Base-by-base conservation (phyloP, 495 filamentous ascomycete genomes). In the Trichoderma erinaceum region DNA sequence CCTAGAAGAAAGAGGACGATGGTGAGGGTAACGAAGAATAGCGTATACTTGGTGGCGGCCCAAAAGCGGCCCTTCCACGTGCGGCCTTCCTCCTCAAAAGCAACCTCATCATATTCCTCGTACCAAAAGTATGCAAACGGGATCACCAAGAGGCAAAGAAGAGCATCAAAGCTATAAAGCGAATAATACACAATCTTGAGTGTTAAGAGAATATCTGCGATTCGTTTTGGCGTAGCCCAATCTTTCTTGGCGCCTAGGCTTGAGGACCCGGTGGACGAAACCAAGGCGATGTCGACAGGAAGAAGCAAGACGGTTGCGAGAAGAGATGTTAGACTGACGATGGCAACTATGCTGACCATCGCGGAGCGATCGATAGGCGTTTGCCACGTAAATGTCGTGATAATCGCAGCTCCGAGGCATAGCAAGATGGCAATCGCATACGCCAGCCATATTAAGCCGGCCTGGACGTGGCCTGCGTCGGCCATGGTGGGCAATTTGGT, bases 91-190 rank as follows among this genome's bases (percentile, higher is more conserved):
- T 90, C 84, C 68, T 96, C 90, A 25, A 85, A 80, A 41, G 91
- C 90, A 65, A 91, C 89, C 79, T 96, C 89, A 72, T 94, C 91
- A 72, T 96, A 95, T 77, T 98, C 96, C 78, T 99, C 95, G 70
- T 96, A 96, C 87, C 88, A 97, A 78, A 99, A 99, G 79, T 98
- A 99, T 15, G 92, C 88, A 75, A 99, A 99, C 1, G 95, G 95
- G 23, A 97, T 88, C 23, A 97, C 86, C 43, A 99, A 73, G 46
- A 99, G 82, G 75, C 96, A 98, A 16, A 99, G 88, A 2, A 96
- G 75, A 1, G 93, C 93, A 78, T 99, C 96, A 69, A 97, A 77
- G 41, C 90, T 94, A 78, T 98, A 99, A 0, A 98, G 83, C 0
- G 86, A 83, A 77, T 98, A 99, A 77, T 98, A 99, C 65, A 97